These are phyloP conservation scores for Casuarina glauca DNA, from an alignment of 306 rosid species.

Conservation along the genomic window DNA sequence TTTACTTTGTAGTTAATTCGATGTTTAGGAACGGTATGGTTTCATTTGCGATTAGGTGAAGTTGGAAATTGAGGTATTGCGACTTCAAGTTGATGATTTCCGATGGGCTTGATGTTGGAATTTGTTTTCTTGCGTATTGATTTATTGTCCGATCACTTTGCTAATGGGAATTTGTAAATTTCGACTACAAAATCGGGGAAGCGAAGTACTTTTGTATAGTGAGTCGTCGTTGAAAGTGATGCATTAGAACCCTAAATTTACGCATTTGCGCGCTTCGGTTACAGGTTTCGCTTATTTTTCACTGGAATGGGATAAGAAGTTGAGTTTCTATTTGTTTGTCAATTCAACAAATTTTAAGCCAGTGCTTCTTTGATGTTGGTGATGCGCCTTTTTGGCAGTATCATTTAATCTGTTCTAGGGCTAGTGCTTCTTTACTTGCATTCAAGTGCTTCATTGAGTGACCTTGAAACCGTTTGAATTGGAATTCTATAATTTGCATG, in stretches of 20 bases:
- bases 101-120: conserved; percentile 1
- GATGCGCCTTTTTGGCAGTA: not conserved
- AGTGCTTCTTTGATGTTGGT: not conserved
- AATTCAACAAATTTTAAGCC: not conserved
- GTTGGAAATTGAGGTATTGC: conserved; percentile 12
- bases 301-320: not conserved
- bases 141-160: conserved; percentile 7
- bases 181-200: not conserved
- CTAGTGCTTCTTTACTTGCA: not conserved
- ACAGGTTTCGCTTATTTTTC: not conserved
- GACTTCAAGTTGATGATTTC: conserved; percentile 20
- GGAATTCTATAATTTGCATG: not conserved
- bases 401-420: not conserved
- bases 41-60: conserved; percentile 4
- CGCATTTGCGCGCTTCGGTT: not conserved
- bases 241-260: not conserved
- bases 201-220: not conserved
- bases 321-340: not conserved
- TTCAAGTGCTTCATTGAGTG: not conserved
- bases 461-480: not conserved
- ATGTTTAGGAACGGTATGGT: not conserved
- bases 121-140: not conserved
- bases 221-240: not conserved
- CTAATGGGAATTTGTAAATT: not conserved
- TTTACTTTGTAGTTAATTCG: conserved; percentile 22